Conservation (phyloP, 768 basidiomycete species). For the Lyophyllum semitale region DNA sequence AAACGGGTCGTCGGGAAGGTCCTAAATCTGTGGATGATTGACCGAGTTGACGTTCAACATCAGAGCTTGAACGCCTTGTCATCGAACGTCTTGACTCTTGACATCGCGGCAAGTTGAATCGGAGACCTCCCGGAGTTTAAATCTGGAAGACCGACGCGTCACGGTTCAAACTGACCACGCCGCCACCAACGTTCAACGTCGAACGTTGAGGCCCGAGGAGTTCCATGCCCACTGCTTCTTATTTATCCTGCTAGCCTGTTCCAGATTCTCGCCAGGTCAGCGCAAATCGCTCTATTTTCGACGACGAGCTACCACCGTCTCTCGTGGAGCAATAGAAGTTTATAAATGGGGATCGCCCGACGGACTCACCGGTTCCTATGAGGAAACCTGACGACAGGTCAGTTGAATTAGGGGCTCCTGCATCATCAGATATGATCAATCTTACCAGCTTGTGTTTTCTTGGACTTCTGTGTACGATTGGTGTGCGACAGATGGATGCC, state of each 20-base stretch:
- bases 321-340: neutral
- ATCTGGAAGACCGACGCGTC: neutral
- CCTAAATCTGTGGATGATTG: neutral
- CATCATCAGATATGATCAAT: constrained; percentile 2
- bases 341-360: neutral
- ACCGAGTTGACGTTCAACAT: neutral
- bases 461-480: no score
- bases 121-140: constrained; percentile 12
- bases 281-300: neutral
- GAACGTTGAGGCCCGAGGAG: no score
- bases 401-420: neutral
- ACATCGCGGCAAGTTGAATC: constrained; percentile 9
- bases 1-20: no score
- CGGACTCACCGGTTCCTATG: neutral
- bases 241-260: neutral
- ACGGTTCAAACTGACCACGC: no score
- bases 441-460: no score
- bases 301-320: neutral
- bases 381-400: neutral
- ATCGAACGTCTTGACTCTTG: no score
- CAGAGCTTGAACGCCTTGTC: neutral
- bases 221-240: no score
- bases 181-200: no score
- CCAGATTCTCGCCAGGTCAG: neutral
- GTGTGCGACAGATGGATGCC: no score